Evolutionary conservation across 768 basidiomycete genomes (phyloP), one percentile per base, ranked within the genome.

Genomic region (Auricularia sp.): DNA sequence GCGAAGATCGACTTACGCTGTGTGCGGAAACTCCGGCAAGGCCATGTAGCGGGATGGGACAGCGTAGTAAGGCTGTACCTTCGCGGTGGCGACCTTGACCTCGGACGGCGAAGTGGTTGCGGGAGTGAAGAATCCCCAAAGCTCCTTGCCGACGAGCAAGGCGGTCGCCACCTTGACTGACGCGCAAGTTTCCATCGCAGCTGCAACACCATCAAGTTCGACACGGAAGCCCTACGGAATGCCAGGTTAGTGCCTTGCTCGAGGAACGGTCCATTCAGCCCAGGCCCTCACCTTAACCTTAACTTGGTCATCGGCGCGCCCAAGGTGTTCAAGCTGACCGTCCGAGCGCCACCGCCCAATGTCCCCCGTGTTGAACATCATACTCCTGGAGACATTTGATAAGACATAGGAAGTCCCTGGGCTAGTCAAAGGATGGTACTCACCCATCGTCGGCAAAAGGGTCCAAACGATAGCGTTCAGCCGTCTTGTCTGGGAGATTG

Each of bases 341-440:
- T 69, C 68, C 11, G 61, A n/a, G 37, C 68, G 61, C 68, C 68
- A 70, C 33, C 68, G 66, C 21, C 67, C 67, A 2, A 70, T 63
- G 62, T 70, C 70, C 33, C 64, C 63, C n/a, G 70, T 70, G 56
- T 70, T 70, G 65, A 69, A 70, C 70, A 70, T 70, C 63, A 69
- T 65, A 18, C 45, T 63, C 36, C 39, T 45, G n/a, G 16, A 37
- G 24, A 29, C 24, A 21, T 21, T 8, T 34, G 56, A n/a, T 59
- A 24, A 33, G 56, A 6, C 16, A 2, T 29, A 14, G 24, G 16
- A 33, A 13, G 1, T 13, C 34, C 14, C 16, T 34, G 34, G 33
- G 47, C 47, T 51, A 21, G 33, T 59, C n/a, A 18, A n/a, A 59
- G 11, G 24, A 33, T 6, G 34, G 6, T 1, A 42, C 39, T 13